Base-by-base conservation (phyloP, 257 asterid species). In the Rehmannia glutinosa region DNA sequence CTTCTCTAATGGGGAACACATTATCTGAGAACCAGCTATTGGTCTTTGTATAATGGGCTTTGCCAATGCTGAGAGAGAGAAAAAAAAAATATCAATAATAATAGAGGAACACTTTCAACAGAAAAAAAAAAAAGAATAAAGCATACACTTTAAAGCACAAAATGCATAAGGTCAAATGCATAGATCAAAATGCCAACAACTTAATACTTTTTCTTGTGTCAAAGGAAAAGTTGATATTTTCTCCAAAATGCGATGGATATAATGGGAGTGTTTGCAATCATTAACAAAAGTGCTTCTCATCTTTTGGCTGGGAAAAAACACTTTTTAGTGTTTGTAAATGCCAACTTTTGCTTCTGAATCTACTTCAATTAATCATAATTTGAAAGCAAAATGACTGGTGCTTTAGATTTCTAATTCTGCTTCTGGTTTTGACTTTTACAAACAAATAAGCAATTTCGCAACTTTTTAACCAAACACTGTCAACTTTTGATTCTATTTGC, bases 21-120 rank as follows among this genome's bases (percentile, higher is more conserved):
- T 79, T 58, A 92, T 73, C 74, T 86, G 97, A 73, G 97, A 92
- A 41, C 98, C 98, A 17, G 96, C 98, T 66, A 82, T 73, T 13
- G 99, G 99, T 74, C 92, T 86, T 73, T 68, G 85, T 61, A 86
- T 62, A 65, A 83, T 62, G 49, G 83, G 75, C 77, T 82, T 93
- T 53, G 92, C 83, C 5, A 87, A 62, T 55, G 90, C 97, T 88
- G 80, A 73, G 43, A 69, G 8, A 6, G 32, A 72, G 1, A 54
- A 66, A 64, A 62, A 64, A 17, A 68, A 32, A 73, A 9, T 27
- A 64, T 39, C 49, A 60, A 36, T 8, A 55, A 16, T 5, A 30
- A 16, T 16, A 1, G 7, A 12, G 1, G 15, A 35, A n/a, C n/a
- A n/a, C n/a, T n/a, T 16, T 1, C 21, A 17, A 16, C 16, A 8